Conservation (phyloP, 371 early-diverging fungal genomes). For the Rhizopus microsporus region DNA sequence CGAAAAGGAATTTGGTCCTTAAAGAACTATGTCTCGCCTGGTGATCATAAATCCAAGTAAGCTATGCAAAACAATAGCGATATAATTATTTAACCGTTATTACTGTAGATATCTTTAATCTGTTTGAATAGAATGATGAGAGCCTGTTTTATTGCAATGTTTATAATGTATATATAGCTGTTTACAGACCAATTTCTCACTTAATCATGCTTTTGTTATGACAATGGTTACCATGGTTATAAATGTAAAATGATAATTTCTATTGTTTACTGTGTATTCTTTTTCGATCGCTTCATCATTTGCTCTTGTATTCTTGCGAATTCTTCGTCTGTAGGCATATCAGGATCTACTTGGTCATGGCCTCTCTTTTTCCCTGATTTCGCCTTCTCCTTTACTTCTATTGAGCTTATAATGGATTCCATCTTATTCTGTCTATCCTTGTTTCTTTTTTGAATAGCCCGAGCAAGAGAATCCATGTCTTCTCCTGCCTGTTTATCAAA, state of each 20-base stretch:
- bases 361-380: constrained; percentile 16
- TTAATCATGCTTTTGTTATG: no score
- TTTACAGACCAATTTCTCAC: no score
- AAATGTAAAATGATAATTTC: no score
- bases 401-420: constrained; percentile 47
- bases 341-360: constrained; percentile 4
- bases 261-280: constrained; percentile 4
- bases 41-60: constrained; percentile 40
- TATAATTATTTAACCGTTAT: no score
- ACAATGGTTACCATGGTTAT: no score
- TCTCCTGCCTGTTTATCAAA: constrained; percentile 46
- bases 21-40: constrained; percentile 41
- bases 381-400: constrained; percentile 30
- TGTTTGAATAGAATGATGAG: no score
- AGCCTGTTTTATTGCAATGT: no score
- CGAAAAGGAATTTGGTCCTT: constrained; percentile 44
- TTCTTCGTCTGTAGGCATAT: constrained; percentile 66
- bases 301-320: constrained; percentile 58
- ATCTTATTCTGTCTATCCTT: constrained; percentile 44
- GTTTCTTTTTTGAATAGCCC: constrained; percentile 49
- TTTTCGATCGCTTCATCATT: constrained; percentile 43
- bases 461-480: constrained; percentile 40
- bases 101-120: no score
- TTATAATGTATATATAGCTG: no score
- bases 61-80: no score